phyloP scores from a whole-genome alignment of 441 rosid genomes.

The Erodium chrysanthum region DNA sequence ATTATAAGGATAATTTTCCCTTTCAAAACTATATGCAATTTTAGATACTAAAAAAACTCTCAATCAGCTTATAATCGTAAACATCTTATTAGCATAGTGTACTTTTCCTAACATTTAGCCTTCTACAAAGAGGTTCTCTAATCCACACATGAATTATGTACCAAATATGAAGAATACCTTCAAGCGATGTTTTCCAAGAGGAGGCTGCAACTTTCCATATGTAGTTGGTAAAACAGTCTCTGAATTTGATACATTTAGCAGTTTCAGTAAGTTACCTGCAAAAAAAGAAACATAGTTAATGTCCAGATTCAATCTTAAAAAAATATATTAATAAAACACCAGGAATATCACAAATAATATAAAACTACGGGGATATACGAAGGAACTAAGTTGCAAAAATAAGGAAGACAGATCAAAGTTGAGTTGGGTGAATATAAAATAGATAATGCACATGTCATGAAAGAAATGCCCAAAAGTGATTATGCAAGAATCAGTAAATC shows the following conservation, averaged over 20 bases:
- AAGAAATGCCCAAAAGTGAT: neutral
- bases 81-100: neutral
- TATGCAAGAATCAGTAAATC: neutral
- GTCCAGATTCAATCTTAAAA: neutral
- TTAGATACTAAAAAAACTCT: no score
- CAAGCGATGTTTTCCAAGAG: conserved; percentile 85
- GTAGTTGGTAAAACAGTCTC: conserved; percentile 61
- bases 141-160: neutral
- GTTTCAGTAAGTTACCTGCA: conserved; percentile 74
- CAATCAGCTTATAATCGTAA: neutral
- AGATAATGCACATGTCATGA: neutral
- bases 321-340: neutral
- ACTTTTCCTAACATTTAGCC: neutral
- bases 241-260: conserved; percentile 59
- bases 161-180: conserved; percentile 40
- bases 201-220: conserved; percentile 89
- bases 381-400: neutral
- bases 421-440: neutral
- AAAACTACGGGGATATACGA: neutral
- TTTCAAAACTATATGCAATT: neutral
- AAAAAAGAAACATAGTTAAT: conserved; percentile 11
- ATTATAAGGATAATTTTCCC: neutral
- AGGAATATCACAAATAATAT: neutral
- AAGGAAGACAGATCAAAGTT: neutral
- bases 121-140: neutral